These are phyloP conservation scores for Spizellomyces punctatus DNA, from an alignment of 192 early-diverging fungal genomes.

Conservation along the genomic window DNA sequence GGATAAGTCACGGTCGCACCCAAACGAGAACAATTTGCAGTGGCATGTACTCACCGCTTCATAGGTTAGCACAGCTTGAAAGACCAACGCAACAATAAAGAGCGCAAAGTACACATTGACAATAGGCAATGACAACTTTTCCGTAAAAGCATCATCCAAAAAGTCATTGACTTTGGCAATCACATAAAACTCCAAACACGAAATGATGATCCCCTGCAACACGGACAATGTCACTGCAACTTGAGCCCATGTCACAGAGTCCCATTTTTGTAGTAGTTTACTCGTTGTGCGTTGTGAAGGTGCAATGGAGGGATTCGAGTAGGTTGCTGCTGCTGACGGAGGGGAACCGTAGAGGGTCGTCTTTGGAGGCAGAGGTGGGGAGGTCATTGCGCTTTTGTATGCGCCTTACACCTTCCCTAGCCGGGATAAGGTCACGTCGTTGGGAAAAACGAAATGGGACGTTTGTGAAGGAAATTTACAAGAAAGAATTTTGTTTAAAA, in stretches of 20 bases:
- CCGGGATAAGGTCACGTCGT: too few species aligned
- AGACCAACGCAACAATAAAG: slow-evolving; percentile 35
- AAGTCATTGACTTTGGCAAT: slow-evolving; percentile 11
- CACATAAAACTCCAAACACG: slow-evolving; percentile 6
- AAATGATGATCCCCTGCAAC: slow-evolving; percentile 12
- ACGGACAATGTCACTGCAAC: slow-evolving; percentile 21
- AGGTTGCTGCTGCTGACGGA: too few species aligned
- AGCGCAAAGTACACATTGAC: slow-evolving; percentile 36
- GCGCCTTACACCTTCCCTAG: too few species aligned
- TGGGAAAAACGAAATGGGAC: too few species aligned
- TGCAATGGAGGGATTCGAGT: too few species aligned
- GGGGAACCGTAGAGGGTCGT: too few species aligned
- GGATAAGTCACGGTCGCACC: neutral
- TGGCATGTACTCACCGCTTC: slow-evolving; percentile 29
- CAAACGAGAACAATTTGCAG: neutral
- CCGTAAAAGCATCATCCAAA: slow-evolving; percentile 16
- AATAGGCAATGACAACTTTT: slow-evolving; percentile 2
- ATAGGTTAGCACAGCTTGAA: slow-evolving; percentile 29
- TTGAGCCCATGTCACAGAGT: slow-evolving; percentile 7
- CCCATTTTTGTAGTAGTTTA: neutral
- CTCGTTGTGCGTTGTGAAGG: too few species aligned
- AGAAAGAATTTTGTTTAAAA: too few species aligned
- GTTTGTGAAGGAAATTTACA: too few species aligned
- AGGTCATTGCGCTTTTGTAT: too few species aligned
- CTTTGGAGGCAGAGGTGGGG: too few species aligned